A percentile compares a stretch with the other conserved stretches of the same genome.
phyloP scores from a whole-genome alignment of 148 eudicot species.

The Pharnaceum exiguum region DNA sequence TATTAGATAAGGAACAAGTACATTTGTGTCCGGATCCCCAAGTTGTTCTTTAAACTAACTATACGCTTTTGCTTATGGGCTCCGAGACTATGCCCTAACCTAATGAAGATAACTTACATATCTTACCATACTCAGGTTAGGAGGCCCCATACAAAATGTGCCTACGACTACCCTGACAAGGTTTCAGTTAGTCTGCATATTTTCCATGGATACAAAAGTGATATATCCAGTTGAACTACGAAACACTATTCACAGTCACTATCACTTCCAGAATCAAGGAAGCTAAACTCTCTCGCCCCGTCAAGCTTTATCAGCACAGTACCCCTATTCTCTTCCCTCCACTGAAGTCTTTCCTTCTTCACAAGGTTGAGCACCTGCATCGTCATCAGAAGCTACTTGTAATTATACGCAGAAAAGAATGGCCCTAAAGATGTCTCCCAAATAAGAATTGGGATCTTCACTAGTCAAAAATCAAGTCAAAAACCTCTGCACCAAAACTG shows the following conservation, averaged over 20 bases:
- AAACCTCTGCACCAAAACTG: too few relatives aligned
- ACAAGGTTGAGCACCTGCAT: slow-evolving; percentile 73
- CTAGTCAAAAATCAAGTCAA: too few relatives aligned
- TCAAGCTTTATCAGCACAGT: slow-evolving; percentile 69
- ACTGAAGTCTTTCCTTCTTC: slow-evolving; percentile 54
- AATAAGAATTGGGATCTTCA: too few relatives aligned
- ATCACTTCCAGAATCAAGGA: slow-evolving; percentile 64
- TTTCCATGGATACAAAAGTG: neutral
- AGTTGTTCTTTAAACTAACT: too few relatives aligned
- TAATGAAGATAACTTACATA: too few relatives aligned
- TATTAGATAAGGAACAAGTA: too few relatives aligned
- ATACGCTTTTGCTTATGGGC: too few relatives aligned
- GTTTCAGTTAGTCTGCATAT: slow-evolving; percentile 3
- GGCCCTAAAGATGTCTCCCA: too few relatives aligned
- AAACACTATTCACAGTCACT: slow-evolving; percentile 31
- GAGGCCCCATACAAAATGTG: neutral
- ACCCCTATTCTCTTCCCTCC: slow-evolving; percentile 85
- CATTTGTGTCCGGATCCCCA: too few relatives aligned
- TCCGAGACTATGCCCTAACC: too few relatives aligned
- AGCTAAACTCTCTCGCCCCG: slow-evolving; percentile 69
- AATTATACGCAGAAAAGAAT: neutral
- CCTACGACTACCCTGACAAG: neutral
- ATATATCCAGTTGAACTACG: neutral
- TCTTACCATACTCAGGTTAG: too few relatives aligned
- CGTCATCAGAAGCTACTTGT: neutral